These are phyloP conservation scores for Trichoderma sp. DNA, from an alignment of 2,329 filamentous ascomycete genomes.

Conservation along the genomic window DNA sequence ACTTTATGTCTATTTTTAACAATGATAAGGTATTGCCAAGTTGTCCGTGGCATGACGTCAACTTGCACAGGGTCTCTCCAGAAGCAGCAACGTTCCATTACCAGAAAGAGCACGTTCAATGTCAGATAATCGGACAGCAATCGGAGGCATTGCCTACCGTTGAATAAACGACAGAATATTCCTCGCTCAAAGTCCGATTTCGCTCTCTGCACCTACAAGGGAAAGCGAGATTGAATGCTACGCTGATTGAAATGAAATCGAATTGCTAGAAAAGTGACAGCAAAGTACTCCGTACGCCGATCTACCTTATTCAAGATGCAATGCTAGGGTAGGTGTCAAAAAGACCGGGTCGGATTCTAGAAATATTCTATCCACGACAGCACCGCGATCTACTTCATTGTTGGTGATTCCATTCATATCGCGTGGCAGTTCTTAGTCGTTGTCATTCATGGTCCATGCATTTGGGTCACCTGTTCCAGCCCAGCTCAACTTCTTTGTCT, in stretches of 20 bases:
- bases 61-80: background rate
- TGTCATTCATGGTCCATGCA: background rate
- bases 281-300: background rate
- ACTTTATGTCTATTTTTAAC: background rate
- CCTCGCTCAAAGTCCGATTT: background rate
- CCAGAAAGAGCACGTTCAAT: background rate
- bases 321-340: background rate
- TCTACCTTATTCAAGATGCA: background rate
- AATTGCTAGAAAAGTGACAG: background rate
- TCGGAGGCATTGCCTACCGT: background rate
- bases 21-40: background rate
- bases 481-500: background rate
- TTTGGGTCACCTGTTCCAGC: background rate
- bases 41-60: conserved; percentile 4
- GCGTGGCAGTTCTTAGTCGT: background rate
- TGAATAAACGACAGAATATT: background rate
- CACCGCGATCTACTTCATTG: background rate
- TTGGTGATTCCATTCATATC: background rate
- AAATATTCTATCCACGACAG: background rate
- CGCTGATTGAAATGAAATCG: background rate
- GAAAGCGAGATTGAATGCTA: background rate
- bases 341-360: background rate
- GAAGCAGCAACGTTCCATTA: background rate
- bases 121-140: background rate
- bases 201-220: background rate